A percentile compares a stretch with the other conserved stretches of the same genome.
Conservation (phyloP, 805 yeast genomes). For the Yarrowia hollandica region DNA sequence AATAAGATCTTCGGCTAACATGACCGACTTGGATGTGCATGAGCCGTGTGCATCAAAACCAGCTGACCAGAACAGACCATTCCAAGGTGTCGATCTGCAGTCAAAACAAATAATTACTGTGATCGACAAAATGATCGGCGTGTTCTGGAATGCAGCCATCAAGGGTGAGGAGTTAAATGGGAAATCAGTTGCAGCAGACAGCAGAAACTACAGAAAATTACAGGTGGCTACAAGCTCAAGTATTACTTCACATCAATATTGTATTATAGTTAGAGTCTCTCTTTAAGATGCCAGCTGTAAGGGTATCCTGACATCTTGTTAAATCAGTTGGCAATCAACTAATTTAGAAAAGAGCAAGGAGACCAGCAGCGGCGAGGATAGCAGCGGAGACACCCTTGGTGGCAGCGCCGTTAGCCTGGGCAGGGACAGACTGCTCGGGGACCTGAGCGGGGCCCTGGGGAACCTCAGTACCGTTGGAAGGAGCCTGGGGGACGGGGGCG, state of each 20-base stretch:
- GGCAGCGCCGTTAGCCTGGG: conserved; percentile 26
- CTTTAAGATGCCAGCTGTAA: conserved; percentile 5
- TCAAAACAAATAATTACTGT: not conserved
- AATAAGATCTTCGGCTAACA: not conserved
- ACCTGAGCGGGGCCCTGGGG: not conserved
- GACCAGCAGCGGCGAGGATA: conserved; percentile 26
- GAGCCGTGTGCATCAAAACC: not conserved
- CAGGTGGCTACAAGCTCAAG: not conserved
- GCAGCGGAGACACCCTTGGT: conserved; percentile 20
- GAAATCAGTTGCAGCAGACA: no score
- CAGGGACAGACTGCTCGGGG: conserved; percentile 16
- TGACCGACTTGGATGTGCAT: no score
- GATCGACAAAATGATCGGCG: conserved; percentile 1
- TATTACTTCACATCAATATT: conserved; percentile 5
- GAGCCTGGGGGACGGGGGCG: conserved; percentile 8
- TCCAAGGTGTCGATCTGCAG: not conserved
- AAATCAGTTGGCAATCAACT: not conserved
- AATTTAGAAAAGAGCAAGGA: conserved; percentile 23
- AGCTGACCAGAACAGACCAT: not conserved
- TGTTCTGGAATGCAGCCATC: conserved; percentile 1
- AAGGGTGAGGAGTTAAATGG: not conserved
- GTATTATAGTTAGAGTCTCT: conserved; percentile 14
- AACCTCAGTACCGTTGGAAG: not conserved
- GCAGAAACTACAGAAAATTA: no score
- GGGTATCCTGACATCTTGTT: conserved; percentile 10